These are phyloP conservation scores for Aquilaria agallochum DNA, from an alignment of 441 rosid species.

Conservation along the genomic window DNA sequence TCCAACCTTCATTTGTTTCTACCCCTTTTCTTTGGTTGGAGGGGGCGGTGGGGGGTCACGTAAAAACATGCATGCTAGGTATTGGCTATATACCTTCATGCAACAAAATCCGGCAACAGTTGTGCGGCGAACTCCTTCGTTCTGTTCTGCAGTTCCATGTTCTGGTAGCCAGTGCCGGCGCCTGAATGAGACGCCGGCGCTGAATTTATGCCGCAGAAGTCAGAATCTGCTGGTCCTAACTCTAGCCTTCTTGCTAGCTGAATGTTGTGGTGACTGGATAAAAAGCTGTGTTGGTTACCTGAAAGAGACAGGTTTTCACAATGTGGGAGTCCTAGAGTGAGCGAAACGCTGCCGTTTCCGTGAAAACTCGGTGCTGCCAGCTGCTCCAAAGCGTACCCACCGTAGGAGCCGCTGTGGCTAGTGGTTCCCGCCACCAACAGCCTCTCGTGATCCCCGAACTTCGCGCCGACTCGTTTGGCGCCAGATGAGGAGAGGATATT, in stretches of 20 bases:
- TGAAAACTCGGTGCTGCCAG: constrained; percentile 32
- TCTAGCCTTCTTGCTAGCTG: constrained; percentile 47
- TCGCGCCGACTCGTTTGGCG: constrained; percentile 17
- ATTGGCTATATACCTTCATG: constrained; percentile 16
- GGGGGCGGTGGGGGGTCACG: no score
- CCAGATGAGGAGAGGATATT: constrained; percentile 32
- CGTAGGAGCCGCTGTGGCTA: constrained; percentile 27
- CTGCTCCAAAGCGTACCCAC: constrained; percentile 33
- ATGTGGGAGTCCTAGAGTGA: constrained; percentile 58
- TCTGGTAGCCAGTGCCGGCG: constrained; percentile 23
- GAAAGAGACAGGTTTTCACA: constrained; percentile 34
- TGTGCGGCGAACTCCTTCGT: constrained; percentile 39
- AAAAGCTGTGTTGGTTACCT: constrained; percentile 23
- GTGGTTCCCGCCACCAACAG: constrained; percentile 19
- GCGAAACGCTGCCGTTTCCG: constrained; percentile 48
- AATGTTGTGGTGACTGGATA: constrained; percentile 29
- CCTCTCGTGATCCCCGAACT: constrained; percentile 21
- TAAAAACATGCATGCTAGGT: no score
- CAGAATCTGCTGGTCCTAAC: constrained; percentile 27
- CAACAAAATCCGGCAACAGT: constrained; percentile 32
- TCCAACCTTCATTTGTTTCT: no score
- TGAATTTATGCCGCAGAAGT: constrained; percentile 24
- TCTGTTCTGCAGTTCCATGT: constrained; percentile 34
- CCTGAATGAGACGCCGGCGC: constrained; percentile 26
- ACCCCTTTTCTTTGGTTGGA: no score